These are phyloP conservation scores for Nicotiana benthamiana DNA, from an alignment of 257 asterid genomes.

Conservation along the genomic window DNA sequence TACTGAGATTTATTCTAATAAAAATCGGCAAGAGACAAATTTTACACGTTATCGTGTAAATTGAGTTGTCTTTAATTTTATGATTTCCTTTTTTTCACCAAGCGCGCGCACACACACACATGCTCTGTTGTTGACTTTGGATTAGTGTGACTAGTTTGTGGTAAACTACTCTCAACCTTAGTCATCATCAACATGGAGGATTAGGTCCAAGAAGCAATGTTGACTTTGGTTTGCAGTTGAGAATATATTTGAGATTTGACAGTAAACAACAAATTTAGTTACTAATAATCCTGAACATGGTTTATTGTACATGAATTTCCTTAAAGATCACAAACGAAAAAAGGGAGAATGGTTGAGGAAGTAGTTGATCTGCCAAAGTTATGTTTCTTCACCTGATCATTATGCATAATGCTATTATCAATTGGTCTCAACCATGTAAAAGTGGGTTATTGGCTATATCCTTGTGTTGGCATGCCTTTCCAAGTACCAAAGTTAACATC, in stretches of 20 bases:
- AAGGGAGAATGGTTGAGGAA: neutral
- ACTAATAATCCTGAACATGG: neutral
- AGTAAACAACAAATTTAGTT: neutral
- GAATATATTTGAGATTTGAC: no score
- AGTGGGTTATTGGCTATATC: neutral
- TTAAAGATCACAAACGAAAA: no score
- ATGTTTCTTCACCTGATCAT: neutral
- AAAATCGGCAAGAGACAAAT: neutral
- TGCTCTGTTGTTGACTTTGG: neutral
- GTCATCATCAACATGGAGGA: neutral
- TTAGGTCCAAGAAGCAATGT: neutral
- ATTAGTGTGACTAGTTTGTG: neutral
- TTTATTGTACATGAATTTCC: neutral
- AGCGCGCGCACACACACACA: neutral
- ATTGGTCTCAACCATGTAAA: neutral
- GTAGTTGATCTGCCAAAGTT: neutral
- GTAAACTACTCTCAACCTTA: neutral
- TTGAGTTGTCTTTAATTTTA: neutral
- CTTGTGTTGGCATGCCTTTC: neutral
- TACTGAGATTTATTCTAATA: neutral
- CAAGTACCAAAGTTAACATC: neutral
- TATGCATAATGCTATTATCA: neutral
- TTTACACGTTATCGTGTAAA: neutral
- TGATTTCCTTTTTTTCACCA: neutral
- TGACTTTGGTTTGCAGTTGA: neutral